phyloP scores from a whole-genome alignment of 169 alveolate genomes.

The Theileria luwenshuni region DNA sequence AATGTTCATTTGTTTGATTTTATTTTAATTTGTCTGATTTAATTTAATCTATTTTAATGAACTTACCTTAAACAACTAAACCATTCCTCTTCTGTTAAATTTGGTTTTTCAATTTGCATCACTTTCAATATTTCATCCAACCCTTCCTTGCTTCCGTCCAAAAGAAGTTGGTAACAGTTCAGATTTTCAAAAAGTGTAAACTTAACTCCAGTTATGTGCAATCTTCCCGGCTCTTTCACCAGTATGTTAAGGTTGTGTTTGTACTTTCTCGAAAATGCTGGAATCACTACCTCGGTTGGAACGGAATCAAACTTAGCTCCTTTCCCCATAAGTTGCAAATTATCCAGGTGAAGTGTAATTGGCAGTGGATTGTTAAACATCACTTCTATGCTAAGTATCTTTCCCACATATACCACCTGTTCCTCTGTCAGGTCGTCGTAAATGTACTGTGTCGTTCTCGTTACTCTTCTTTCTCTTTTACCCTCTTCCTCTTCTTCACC shows the following conservation, averaged over 20 bases:
- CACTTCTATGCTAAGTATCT: background rate
- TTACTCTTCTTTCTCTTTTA: background rate
- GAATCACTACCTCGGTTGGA: background rate
- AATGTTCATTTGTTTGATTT: too few relatives aligned
- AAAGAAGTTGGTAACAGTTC: constrained; percentile 26
- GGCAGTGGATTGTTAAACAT: constrained; percentile 38
- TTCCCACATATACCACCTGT: background rate
- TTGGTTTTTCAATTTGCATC: too few relatives aligned
- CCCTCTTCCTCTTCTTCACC: too few relatives aligned
- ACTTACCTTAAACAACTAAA: too few relatives aligned
- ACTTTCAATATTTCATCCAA: too few relatives aligned
- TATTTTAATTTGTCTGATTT: too few relatives aligned
- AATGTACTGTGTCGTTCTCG: background rate
- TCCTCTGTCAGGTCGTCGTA: constrained; percentile 5
- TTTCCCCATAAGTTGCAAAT: constrained; percentile 15
- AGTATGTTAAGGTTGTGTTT: constrained; percentile 1
- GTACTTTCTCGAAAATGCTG: constrained; percentile 4
- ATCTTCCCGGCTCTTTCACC: constrained; percentile 3
- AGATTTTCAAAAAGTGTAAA: background rate
- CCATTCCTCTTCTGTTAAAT: too few relatives aligned
- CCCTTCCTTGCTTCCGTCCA: too few relatives aligned
- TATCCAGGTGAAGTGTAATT: background rate
- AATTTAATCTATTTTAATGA: too few relatives aligned
- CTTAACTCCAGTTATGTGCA: constrained; percentile 31
- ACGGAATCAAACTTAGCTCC: constrained; percentile 24